Conservation (phyloP, 2,329 filamentous ascomycete genomes). For the Penicillium rolfsii region DNA sequence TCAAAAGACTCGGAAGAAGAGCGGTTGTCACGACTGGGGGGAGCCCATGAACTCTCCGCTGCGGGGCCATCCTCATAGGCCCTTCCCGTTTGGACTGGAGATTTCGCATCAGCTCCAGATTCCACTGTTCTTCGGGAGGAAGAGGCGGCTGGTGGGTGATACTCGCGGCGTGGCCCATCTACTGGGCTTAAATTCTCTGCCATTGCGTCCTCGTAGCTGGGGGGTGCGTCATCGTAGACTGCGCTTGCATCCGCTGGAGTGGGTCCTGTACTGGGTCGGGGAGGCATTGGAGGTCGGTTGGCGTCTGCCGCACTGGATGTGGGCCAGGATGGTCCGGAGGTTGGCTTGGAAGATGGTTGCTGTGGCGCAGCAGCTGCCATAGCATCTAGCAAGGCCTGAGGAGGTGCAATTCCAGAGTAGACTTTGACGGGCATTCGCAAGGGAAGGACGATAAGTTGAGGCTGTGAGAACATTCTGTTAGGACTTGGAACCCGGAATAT, state of each 20-base stretch:
- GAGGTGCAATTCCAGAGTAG: conserved; percentile 85
- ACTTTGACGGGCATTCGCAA: conserved; percentile 78
- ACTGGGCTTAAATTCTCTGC: conserved; percentile 76
- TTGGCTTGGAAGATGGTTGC: conserved; percentile 28
- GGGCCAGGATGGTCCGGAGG: conserved; percentile 29
- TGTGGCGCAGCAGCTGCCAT: conserved; percentile 47
- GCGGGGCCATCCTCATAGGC: conserved; percentile 33
- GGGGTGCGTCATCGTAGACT: conserved; percentile 73
- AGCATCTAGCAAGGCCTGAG: conserved; percentile 72
- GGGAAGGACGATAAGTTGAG: conserved; percentile 78
- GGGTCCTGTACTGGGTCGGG: conserved; percentile 39
- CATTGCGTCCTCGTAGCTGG: conserved; percentile 92
- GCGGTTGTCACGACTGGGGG: conserved; percentile 26
- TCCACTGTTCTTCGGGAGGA: conserved; percentile 35
- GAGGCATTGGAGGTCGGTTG: conserved; percentile 46
- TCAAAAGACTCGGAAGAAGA: conserved; percentile 46
- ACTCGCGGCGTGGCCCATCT: conserved; percentile 65
- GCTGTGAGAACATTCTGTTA: conserved; percentile 43
- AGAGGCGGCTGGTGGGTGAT: conserved; percentile 49
- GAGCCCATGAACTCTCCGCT: conserved; percentile 28
- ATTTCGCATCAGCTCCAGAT: conserved; percentile 44
- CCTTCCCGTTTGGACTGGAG: conserved; percentile 37
- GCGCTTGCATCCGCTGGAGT: conserved; percentile 31
- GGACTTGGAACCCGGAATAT: not conserved
- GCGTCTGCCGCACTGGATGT: conserved; percentile 19